Base-by-base conservation (phyloP, 1,284 basidiomycete species). In the Cryptococcus neoformans region DNA sequence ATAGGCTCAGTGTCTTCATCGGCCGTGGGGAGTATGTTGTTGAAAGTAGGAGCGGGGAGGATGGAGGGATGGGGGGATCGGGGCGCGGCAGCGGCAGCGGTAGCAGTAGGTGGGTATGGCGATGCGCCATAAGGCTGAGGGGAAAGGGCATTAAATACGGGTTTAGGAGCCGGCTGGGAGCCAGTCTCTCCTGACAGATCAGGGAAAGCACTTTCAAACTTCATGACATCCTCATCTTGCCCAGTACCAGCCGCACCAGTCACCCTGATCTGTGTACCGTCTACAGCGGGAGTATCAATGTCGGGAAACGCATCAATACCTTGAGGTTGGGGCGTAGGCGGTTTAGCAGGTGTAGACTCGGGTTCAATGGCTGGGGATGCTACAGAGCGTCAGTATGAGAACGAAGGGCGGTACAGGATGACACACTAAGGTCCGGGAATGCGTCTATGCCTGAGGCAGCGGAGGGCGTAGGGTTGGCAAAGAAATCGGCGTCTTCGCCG, bases 1-100 rank as follows among this genome's bases (percentile, higher is more conserved):
- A 95, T 92, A 38, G 90, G 89, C 69, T 93, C 85, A 0, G 91
- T 89, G 70, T 96, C 92, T 35, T 92, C 90, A 73, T 92, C 89
- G 12, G 69, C 59, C 9, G 72, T 62, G 36, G 72, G 66, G 10
- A 75, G 69, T 40, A 69, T 74, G 56, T 73, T 70, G 57, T 60
- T 52, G 60, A 78, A 77, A 47, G 63, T 83, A 79, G 68, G 76
- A 42, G 46, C 87, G 71, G 63, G 82, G 75, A 73, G 88, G 85
- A 73, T 81, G 82, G 64, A 90, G 21, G 9, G 14, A 73, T 62
- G 87, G 37, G 89, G 87, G 4, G 64, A 62, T 37, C 62, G 63
- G 39, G 88, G 83, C 60, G 85, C 51, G 81, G 82, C 62, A 69
- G 79, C 67, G 65, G 65, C 49, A 81, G 82, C 62, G 70, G 79